Conservation (phyloP, 495 filamentous ascomycete species). For the Hypoxylon rickii region DNA sequence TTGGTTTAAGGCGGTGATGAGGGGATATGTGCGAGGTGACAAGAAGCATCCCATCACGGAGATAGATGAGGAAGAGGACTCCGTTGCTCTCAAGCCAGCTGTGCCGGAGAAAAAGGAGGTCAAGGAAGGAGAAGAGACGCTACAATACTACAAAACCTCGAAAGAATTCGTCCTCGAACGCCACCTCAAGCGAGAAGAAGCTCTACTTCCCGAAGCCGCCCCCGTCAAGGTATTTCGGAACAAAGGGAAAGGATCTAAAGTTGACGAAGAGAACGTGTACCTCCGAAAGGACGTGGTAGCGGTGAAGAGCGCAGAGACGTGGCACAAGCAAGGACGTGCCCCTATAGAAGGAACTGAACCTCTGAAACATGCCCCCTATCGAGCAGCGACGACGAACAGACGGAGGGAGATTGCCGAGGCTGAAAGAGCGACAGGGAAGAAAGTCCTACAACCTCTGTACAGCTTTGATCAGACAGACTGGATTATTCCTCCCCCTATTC, state of each 20-base stretch:
- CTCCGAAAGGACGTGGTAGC: conserved; percentile 76
- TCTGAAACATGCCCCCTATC: conserved; percentile 84
- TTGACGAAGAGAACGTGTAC: conserved; percentile 79
- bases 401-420: conserved; percentile 89
- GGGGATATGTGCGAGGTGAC: conserved; percentile 66
- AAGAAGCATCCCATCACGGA: conserved; percentile 60
- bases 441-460: conserved; percentile 85
- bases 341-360: conserved; percentile 71
- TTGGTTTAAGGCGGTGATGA: conserved; percentile 84
- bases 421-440: conserved; percentile 75
- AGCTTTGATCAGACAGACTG: conserved; percentile 85
- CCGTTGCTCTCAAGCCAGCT: conserved; percentile 70
- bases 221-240: conserved; percentile 75
- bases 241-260: conserved; percentile 65
- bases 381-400: conserved; percentile 84
- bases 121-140: conserved; percentile 74
- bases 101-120: conserved; percentile 72
- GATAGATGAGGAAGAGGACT: conserved; percentile 78
- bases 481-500: conserved; percentile 85
- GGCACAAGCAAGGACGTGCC: conserved; percentile 94
- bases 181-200: conserved; percentile 92
- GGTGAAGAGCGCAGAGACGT: conserved; percentile 91
- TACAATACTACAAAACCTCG: conserved; percentile 86
- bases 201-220: conserved; percentile 68
- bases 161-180: conserved; percentile 83